phyloP scores from a whole-genome alignment of 179 eudicot genomes.

The Patellifolia procumbens region DNA sequence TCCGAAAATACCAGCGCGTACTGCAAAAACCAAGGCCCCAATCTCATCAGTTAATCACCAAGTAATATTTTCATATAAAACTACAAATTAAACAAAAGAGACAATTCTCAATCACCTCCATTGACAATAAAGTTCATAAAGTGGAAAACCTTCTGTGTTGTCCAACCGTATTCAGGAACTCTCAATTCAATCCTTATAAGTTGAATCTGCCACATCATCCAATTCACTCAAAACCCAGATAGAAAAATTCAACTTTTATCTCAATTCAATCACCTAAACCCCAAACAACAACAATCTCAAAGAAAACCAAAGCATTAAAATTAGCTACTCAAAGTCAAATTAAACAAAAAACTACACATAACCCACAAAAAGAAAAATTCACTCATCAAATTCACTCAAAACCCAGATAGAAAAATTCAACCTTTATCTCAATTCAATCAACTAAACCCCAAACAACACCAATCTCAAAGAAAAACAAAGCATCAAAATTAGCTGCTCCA shows the following conservation, averaged over 20 bases:
- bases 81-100: slow-evolving; percentile 11
- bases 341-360: not conserved
- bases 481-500: not conserved
- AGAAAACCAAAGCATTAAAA: not conserved
- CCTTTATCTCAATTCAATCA: not conserved
- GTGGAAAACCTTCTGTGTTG: slow-evolving; percentile 54
- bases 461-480: not conserved
- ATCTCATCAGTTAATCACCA: slow-evolving; percentile 27
- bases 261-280: slow-evolving; percentile 8
- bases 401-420: not conserved
- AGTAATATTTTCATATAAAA: not conserved
- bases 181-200: slow-evolving; percentile 45
- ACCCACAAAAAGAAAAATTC: not conserved
- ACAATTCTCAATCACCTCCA: slow-evolving; percentile 51
- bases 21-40: slow-evolving; percentile 39
- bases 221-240: slow-evolving; percentile 7
- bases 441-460: not conserved
- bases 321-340: slow-evolving; percentile 5
- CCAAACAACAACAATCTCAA: not conserved
- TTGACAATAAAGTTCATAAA: slow-evolving; percentile 46
- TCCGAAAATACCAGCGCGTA: slow-evolving; percentile 67
- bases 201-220: slow-evolving; percentile 54
- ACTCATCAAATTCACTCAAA: no score
- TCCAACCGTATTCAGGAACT: slow-evolving; percentile 55
- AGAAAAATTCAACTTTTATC: not conserved